These are phyloP conservation scores for Epicoccum nigrum DNA, from an alignment of 2,329 filamentous ascomycete species.

Conservation along the genomic window DNA sequence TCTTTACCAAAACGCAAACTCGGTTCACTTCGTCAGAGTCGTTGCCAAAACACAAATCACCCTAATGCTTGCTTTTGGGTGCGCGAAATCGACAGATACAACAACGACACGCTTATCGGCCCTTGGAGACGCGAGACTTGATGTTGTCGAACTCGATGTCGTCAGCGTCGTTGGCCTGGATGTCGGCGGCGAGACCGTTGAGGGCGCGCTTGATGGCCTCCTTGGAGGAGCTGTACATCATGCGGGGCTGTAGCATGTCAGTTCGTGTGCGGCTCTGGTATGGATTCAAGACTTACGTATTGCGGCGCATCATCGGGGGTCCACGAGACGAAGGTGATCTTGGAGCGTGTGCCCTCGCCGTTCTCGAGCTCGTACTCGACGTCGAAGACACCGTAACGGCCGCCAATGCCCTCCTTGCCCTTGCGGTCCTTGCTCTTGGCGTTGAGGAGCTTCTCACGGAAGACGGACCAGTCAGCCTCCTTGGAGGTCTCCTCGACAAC, in stretches of 20 bases:
- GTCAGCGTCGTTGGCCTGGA: slow-evolving; percentile 83
- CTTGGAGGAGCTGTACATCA: slow-evolving; percentile 90
- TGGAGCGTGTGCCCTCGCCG: slow-evolving; percentile 72
- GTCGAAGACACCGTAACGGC: slow-evolving; percentile 85
- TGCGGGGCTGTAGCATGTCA: slow-evolving; percentile 70
- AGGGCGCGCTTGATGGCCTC: slow-evolving; percentile 81
- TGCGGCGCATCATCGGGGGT: slow-evolving; percentile 70
- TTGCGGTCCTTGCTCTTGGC: slow-evolving; percentile 74
- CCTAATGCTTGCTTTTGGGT: slow-evolving; percentile 23
- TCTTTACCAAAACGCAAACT: slow-evolving; percentile 23
- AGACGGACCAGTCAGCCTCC: slow-evolving; percentile 71
- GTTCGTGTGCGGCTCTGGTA: neutral
- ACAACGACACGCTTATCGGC: slow-evolving; percentile 49
- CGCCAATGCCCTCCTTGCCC: slow-evolving; percentile 64
- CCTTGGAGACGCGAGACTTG: slow-evolving; percentile 60
- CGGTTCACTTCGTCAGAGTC: slow-evolving; percentile 27
- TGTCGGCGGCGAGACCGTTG: slow-evolving; percentile 74
- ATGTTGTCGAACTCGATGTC: slow-evolving; percentile 80
- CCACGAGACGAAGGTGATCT: slow-evolving; percentile 53
- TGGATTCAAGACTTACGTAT: slow-evolving; percentile 62
- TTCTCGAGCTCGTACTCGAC: slow-evolving; percentile 76
- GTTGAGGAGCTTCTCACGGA: slow-evolving; percentile 77
- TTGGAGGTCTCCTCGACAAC: slow-evolving; percentile 76
- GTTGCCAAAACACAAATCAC: slow-evolving; percentile 24
- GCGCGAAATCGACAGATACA: slow-evolving; percentile 27